phyloP scores from a whole-genome alignment of 2,329 filamentous ascomycete genomes.

The Metarhizium humberi region DNA sequence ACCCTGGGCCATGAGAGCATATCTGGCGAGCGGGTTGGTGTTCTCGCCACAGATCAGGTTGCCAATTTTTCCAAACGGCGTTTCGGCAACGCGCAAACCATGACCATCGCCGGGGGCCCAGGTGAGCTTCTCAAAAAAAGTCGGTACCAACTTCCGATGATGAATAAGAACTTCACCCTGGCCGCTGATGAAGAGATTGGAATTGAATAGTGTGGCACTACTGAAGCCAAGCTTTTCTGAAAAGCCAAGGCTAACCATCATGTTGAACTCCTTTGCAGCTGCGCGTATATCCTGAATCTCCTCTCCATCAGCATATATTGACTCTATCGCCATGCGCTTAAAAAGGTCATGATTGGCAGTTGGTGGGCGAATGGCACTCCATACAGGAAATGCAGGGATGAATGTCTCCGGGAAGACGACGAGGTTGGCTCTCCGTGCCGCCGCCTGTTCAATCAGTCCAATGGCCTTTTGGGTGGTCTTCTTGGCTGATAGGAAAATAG shows the following conservation, averaged over 20 bases:
- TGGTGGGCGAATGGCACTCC: constrained; percentile 36
- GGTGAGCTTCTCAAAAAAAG: constrained; percentile 47
- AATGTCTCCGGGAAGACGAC: constrained; percentile 45
- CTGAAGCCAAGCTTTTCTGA: constrained; percentile 36
- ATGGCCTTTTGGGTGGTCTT: constrained; percentile 38
- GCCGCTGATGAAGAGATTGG: constrained; percentile 35
- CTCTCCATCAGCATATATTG: constrained; percentile 33
- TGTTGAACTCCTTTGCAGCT: constrained; percentile 24
- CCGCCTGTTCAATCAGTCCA: constrained; percentile 32
- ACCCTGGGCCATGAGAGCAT: constrained; percentile 41
- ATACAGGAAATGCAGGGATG: constrained; percentile 44
- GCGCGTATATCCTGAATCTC: constrained; percentile 32
- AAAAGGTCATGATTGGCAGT: constrained; percentile 42
- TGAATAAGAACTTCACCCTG: constrained; percentile 37
- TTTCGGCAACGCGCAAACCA: constrained; percentile 37
- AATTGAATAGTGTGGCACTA: constrained; percentile 39
- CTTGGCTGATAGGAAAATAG: constrained; percentile 36
- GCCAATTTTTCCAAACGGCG: constrained; percentile 35
- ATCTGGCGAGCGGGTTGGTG: constrained; percentile 45
- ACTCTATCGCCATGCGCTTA: constrained; percentile 33
- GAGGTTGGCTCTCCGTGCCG: constrained; percentile 33
- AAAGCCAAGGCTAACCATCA: constrained; percentile 39
- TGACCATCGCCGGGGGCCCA: constrained; percentile 43
- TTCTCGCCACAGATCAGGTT: constrained; percentile 48
- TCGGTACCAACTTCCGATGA: constrained; percentile 45